phyloP scores from a whole-genome alignment of 2,329 filamentous ascomycete genomes.

The Trichoderma simmonsii region DNA sequence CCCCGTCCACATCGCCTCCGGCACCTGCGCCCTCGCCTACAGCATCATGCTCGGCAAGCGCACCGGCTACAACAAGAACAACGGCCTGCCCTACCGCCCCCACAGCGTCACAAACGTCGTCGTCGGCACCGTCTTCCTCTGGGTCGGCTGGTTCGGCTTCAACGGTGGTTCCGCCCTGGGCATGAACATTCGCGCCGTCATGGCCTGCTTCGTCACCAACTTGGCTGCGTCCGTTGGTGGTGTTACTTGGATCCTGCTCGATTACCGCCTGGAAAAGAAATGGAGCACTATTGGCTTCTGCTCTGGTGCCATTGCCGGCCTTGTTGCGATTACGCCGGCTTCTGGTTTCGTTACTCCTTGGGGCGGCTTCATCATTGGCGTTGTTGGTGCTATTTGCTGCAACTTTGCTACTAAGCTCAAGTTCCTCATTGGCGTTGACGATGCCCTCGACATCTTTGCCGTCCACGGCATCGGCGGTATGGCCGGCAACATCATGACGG shows the following conservation, averaged over 20 bases:
- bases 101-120: conserved; percentile 74
- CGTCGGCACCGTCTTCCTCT: conserved; percentile 71
- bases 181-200: conserved; percentile 81
- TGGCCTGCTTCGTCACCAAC: conserved; percentile 88
- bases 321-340: conserved; percentile 83
- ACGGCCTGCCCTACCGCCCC: conserved; percentile 63
- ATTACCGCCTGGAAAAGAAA: conserved; percentile 88
- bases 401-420: conserved; percentile 86
- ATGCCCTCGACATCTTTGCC: conserved; percentile 87
- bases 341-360: conserved; percentile 75
- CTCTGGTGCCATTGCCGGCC: conserved; percentile 80
- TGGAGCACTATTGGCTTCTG: conserved; percentile 95
- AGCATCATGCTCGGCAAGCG: conserved; percentile 71
- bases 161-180: conserved; percentile 81
- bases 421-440: conserved; percentile 72
- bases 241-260: conserved; percentile 79
- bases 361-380: conserved; percentile 56
- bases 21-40: conserved; percentile 69
- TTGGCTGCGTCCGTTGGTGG: conserved; percentile 78
- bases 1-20: conserved; percentile 71
- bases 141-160: conserved; percentile 97
- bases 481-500: conserved; percentile 74
- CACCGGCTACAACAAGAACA: conserved; percentile 56
- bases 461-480: conserved; percentile 85
- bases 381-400: conserved; percentile 62